Percentiles rank a stretch among this genome's conserved stretches.
phyloP scores from a whole-genome alignment of 2,329 filamentous ascomycete species.

The Fusarium sarcochroum region DNA sequence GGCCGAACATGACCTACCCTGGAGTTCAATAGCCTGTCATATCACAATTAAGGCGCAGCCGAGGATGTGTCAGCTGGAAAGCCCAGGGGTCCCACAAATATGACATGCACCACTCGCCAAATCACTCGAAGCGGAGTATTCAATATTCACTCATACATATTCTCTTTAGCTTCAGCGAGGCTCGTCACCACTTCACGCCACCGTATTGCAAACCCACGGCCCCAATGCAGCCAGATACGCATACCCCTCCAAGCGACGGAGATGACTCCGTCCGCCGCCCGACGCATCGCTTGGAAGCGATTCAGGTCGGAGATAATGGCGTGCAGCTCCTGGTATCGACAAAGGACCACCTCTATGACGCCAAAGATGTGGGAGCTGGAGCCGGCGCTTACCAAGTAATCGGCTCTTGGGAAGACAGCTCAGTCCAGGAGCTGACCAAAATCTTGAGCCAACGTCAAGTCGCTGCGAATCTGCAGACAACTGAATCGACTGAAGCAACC shows the following conservation, averaged over 20 bases:
- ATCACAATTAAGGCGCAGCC: no score
- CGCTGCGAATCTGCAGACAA: not conserved
- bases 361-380: constrained; percentile 26
- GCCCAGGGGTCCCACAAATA: no score
- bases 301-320: constrained; percentile 33
- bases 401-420: constrained; percentile 30
- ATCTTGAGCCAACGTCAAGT: constrained; percentile 16
- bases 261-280: not conserved
- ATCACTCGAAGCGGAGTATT: not conserved
- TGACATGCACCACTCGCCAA: not conserved
- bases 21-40: no score
- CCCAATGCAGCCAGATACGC: not conserved
- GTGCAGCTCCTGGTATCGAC: constrained; percentile 42
- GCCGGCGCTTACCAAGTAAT: constrained; percentile 37
- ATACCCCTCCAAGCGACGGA: not conserved
- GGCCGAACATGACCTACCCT: no score
- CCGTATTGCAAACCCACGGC: not conserved
- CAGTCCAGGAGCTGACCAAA: constrained; percentile 17
- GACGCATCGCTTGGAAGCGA: constrained; percentile 6
- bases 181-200: not conserved
- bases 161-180: not conserved
- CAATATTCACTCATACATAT: constrained; percentile 6
- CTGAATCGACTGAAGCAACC: not conserved
- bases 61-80: no score
- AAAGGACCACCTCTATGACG: constrained; percentile 41